phyloP scores from a whole-genome alignment of 345 rosid species.

The Kernera saxatilis region DNA sequence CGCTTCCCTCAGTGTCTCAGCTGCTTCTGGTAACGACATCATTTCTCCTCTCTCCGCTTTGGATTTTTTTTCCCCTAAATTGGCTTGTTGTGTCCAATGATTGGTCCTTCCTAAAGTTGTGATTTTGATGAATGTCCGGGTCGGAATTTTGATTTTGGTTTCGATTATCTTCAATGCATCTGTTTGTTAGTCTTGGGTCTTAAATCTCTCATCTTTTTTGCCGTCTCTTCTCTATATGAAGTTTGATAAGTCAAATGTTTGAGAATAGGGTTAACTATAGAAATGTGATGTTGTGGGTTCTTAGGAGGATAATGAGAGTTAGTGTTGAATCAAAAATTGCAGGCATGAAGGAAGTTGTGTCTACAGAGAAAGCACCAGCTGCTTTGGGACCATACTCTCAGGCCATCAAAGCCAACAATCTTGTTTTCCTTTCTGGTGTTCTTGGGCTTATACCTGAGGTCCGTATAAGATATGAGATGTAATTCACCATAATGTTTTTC shows the following conservation, averaged over 20 bases:
- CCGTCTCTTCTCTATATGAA: neutral
- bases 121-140: conserved; percentile 10
- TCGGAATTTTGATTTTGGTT: neutral
- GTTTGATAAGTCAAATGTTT: neutral
- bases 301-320: neutral
- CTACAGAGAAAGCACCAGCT: conserved; percentile 86
- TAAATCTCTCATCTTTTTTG: neutral
- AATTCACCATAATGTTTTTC: neutral
- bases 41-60: conserved; percentile 11
- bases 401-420: conserved; percentile 76
- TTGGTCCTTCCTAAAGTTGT: neutral
- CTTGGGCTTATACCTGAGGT: conserved; percentile 92
- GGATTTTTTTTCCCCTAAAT: neutral
- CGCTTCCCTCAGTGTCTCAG: conserved; percentile 35
- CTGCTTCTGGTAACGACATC: conserved; percentile 13
- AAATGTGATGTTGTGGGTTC: conserved; percentile 1
- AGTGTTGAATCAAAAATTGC: conserved; percentile 10
- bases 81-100: neutral
- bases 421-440: conserved; percentile 76
- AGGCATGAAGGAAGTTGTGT: conserved; percentile 68
- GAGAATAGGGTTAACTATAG: neutral
- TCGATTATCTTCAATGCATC: neutral
- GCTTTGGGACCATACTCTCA: conserved; percentile 93
- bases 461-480: conserved; percentile 9
- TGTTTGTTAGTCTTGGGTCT: conserved; percentile 4